Evolutionary conservation across 2,329 filamentous ascomycete species (phyloP).

Genomic region (Cladophialophora yegresii): DNA sequence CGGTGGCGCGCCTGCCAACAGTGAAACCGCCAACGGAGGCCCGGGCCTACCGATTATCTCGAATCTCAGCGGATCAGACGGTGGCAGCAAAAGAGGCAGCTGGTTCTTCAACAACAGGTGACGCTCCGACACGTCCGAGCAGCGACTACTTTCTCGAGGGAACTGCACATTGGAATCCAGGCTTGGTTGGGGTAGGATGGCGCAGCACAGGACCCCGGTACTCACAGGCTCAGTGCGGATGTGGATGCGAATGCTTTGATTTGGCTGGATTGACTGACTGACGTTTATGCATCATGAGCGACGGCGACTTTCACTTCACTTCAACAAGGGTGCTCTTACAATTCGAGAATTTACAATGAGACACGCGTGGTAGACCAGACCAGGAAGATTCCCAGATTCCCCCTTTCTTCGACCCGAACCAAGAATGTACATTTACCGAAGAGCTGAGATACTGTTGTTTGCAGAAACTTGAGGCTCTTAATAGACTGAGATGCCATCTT

Average conservation of each 20-base stretch:
- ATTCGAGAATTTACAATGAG: background rate
- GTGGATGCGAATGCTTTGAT: too few relatives aligned
- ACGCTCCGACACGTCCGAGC: background rate
- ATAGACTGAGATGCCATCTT: background rate
- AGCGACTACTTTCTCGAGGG: background rate
- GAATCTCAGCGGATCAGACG: slow-evolving; percentile 69
- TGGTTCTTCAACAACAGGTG: slow-evolving; percentile 50
- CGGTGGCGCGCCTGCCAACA: slow-evolving; percentile 40
- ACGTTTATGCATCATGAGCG: slow-evolving; percentile 26
- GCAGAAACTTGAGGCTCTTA: background rate
- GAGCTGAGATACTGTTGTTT: background rate
- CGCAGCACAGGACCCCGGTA: background rate
- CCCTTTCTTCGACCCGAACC: background rate
- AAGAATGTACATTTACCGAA: background rate
- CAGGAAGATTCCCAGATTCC: background rate
- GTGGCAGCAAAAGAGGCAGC: slow-evolving; percentile 65
- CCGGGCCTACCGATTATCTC: slow-evolving; percentile 42
- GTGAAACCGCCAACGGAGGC: slow-evolving; percentile 41
- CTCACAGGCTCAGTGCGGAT: background rate
- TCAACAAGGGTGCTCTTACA: background rate
- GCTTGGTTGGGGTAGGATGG: background rate
- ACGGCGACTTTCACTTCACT: slow-evolving; percentile 7
- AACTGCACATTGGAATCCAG: background rate
- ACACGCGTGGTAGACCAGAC: background rate
- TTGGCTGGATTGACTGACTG: slow-evolving; percentile 17